Percentiles rank a stretch among this genome's conserved stretches.
phyloP scores from a whole-genome alignment of 148 eudicot species.

The Hydrangea macrophylla region DNA sequence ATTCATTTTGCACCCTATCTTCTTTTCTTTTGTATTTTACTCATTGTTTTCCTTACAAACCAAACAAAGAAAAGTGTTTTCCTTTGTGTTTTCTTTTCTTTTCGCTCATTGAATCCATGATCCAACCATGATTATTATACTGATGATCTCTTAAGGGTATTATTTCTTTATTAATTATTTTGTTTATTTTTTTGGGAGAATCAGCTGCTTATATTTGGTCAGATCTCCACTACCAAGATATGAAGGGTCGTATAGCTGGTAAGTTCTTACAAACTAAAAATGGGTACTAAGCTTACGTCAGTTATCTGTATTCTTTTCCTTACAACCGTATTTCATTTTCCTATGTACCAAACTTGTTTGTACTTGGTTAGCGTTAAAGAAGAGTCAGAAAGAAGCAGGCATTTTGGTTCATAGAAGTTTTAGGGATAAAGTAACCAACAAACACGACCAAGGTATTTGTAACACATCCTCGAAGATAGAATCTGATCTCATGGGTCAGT shows the following conservation, averaged over 20 bases:
- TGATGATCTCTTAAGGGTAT: slow-evolving; percentile 3
- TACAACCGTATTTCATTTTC: not conserved
- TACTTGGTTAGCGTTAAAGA: slow-evolving; percentile 32
- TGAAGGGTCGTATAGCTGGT: slow-evolving; percentile 65
- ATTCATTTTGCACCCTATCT: no score
- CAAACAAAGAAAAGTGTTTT: no score
- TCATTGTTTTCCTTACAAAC: no score
- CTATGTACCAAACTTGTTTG: not conserved
- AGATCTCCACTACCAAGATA: slow-evolving; percentile 67
- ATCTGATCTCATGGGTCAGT: slow-evolving; percentile 43
- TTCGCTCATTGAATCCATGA: no score
- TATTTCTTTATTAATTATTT: not conserved
- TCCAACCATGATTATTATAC: no score
- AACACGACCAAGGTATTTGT: slow-evolving; percentile 24
- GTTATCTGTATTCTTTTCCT: not conserved
- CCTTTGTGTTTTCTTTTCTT: no score
- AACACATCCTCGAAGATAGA: slow-evolving; percentile 22
- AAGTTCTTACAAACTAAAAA: not conserved
- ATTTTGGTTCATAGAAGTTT: slow-evolving; percentile 40
- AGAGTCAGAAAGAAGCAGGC: slow-evolving; percentile 61
- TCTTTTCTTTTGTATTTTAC: no score
- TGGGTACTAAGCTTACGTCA: not conserved
- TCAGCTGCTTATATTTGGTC: slow-evolving; percentile 69
- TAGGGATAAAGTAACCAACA: slow-evolving; percentile 18
- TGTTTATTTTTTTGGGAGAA: slow-evolving; percentile 14